These are phyloP conservation scores for Trichoderma atrobrunneum DNA, from an alignment of 2,329 filamentous ascomycete genomes.

Conservation along the genomic window DNA sequence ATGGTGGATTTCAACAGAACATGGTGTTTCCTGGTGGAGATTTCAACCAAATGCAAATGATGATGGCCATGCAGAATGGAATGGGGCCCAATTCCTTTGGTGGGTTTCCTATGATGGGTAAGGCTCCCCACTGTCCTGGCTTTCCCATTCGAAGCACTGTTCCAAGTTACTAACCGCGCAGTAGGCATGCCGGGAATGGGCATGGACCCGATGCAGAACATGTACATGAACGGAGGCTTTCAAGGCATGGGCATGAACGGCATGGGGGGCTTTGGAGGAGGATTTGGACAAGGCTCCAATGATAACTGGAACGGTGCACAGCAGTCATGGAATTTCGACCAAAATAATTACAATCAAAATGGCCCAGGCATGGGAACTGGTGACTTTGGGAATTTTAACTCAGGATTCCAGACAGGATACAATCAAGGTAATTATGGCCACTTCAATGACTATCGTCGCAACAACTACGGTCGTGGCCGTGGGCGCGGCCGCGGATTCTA, in stretches of 20 bases:
- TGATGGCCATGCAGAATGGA: constrained; percentile 73
- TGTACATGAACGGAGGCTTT: constrained; percentile 77
- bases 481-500: constrained; percentile 64
- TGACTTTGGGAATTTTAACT: constrained; percentile 78
- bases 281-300: constrained; percentile 61
- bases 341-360: constrained; percentile 90
- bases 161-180: constrained; percentile 29
- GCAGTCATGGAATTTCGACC: constrained; percentile 79
- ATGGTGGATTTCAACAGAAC: constrained; percentile 54
- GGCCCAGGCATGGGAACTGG: constrained; percentile 74
- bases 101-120: constrained; percentile 82
- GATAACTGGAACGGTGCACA: constrained; percentile 79
- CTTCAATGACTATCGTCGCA: constrained; percentile 73
- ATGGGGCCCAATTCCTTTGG: constrained; percentile 56
- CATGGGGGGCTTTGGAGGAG: constrained; percentile 73
- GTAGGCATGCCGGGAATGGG: constrained; percentile 76
- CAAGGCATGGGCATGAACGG: constrained; percentile 74
- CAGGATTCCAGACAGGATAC: constrained; percentile 73
- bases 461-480: constrained; percentile 65
- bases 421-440: constrained; percentile 82
- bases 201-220: constrained; percentile 79
- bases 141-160: not conserved
- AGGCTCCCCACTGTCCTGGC: constrained; percentile 35
- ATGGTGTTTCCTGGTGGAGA: constrained; percentile 60
- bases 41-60: constrained; percentile 76